Evolutionary conservation across 2,329 filamentous ascomycete genomes (phyloP).

Genomic region (Chaetomium strumarium): DNA sequence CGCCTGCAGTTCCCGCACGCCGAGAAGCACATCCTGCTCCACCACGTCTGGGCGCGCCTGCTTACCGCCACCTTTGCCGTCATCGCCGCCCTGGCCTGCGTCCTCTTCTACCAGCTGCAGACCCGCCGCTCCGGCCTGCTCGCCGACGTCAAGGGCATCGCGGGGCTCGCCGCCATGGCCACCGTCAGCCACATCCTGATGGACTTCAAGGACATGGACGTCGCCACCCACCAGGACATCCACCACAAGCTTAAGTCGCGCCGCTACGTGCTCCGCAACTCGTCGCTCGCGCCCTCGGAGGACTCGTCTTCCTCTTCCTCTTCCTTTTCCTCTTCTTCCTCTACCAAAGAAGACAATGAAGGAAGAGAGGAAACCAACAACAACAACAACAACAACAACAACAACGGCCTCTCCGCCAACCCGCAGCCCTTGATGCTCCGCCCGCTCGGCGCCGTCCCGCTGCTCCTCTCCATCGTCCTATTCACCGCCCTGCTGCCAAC

Average conservation of each 20-base stretch:
- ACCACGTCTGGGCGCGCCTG: conserved; percentile 54
- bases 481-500: conserved; percentile 49
- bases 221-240: conserved; percentile 59
- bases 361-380: background rate
- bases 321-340: conserved; percentile 37
- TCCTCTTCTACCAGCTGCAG: conserved; percentile 56
- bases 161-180: conserved; percentile 69
- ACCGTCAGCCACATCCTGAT: conserved; percentile 66
- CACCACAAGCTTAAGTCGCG: conserved; percentile 60
- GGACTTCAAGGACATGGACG: conserved; percentile 68
- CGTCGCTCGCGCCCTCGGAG: conserved; percentile 58
- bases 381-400: background rate
- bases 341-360: conserved; percentile 38
- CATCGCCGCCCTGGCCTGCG: conserved; percentile 51
- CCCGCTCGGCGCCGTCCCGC: conserved; percentile 52
- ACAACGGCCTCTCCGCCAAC: conserved; percentile 49
- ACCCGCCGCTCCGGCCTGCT: conserved; percentile 59
- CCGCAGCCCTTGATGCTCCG: conserved; percentile 66
- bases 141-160: conserved; percentile 65
- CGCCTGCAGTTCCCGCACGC: conserved; percentile 37
- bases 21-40: conserved; percentile 51
- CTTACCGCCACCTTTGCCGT: conserved; percentile 51
- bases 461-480: background rate
- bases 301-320: conserved; percentile 38
- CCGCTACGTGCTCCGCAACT: conserved; percentile 65